phyloP scores from a whole-genome alignment of 306 rosid genomes.

The Inga laurina region DNA sequence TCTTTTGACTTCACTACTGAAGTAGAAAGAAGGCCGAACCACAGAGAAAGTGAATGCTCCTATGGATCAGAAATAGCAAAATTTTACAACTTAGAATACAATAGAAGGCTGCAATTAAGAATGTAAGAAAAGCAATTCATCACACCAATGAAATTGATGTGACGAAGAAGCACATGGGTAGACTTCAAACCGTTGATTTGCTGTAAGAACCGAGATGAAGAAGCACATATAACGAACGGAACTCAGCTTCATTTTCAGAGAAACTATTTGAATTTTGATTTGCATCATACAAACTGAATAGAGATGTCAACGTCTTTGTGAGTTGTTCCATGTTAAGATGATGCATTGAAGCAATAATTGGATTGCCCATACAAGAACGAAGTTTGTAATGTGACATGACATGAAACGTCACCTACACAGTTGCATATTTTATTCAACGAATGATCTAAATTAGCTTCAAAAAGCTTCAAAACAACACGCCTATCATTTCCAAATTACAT shows the following conservation, averaged over 20 bases:
- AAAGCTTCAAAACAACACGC: slow-evolving; percentile 15
- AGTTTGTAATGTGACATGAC: slow-evolving; percentile 75
- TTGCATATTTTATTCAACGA: slow-evolving; percentile 17
- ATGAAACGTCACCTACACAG: slow-evolving; percentile 78
- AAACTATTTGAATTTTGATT: slow-evolving; percentile 47
- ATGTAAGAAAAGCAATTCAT: slow-evolving; percentile 15
- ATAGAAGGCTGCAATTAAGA: slow-evolving; percentile 29
- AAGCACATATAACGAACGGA: slow-evolving; percentile 78
- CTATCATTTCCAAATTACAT: slow-evolving; percentile 10
- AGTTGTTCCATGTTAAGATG: slow-evolving; percentile 93
- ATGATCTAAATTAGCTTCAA: slow-evolving; percentile 12
- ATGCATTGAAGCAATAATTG: slow-evolving; percentile 67
- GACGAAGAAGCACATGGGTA: neutral
- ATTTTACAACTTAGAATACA: slow-evolving; percentile 34
- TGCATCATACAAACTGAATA: slow-evolving; percentile 67
- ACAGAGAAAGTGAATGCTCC: slow-evolving; percentile 84
- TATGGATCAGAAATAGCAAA: slow-evolving; percentile 48
- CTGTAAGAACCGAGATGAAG: slow-evolving; percentile 76
- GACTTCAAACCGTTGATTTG: slow-evolving; percentile 62
- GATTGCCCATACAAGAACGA: slow-evolving; percentile 43
- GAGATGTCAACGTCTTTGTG: slow-evolving; percentile 71
- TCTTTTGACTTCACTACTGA: slow-evolving; percentile 71
- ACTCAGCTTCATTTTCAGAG: slow-evolving; percentile 79
- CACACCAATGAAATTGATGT: slow-evolving; percentile 30
- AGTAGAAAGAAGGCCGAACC: slow-evolving; percentile 67